phyloP scores from a whole-genome alignment of 2,329 filamentous ascomycete species.

The Pseudogymnoascus sp. region DNA sequence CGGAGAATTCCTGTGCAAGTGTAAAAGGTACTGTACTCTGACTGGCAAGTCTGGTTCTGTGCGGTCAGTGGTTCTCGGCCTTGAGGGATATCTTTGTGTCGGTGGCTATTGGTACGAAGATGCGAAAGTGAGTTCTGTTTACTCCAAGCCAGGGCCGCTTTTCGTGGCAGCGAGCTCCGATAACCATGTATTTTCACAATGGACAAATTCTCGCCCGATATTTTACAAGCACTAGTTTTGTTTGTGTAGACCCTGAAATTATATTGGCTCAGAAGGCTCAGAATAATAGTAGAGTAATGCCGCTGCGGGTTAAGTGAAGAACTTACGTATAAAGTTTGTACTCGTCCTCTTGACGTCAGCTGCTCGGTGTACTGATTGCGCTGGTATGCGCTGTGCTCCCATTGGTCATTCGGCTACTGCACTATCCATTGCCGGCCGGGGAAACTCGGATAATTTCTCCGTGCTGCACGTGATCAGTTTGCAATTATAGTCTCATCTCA shows the following conservation, averaged over 20 bases:
- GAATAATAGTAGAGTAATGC: not conserved
- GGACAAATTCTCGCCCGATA: not conserved
- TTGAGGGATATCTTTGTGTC: not conserved
- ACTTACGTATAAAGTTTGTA: not conserved
- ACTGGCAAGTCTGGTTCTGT: not conserved
- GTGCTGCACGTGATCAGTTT: not conserved
- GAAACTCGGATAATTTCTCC: slow-evolving; percentile 7
- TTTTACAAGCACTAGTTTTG: not conserved
- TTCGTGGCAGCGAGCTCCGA: not conserved
- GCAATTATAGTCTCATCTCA: too few species aligned
- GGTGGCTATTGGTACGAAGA: slow-evolving; percentile 6
- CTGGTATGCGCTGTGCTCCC: not conserved
- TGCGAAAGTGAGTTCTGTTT: not conserved
- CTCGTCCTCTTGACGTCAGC: not conserved
- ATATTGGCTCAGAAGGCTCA: not conserved
- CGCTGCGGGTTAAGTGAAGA: too few species aligned
- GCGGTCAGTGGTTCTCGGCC: not conserved
- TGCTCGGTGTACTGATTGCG: not conserved
- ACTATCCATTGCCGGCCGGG: not conserved
- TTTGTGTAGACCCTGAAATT: not conserved
- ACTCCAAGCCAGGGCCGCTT: not conserved
- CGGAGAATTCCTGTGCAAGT: not conserved
- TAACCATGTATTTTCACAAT: slow-evolving; percentile 3
- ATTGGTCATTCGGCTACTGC: slow-evolving; percentile 6
- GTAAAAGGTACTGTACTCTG: not conserved